Base-by-base conservation (phyloP, 139 green algal species). In the Volvox africanus region DNA sequence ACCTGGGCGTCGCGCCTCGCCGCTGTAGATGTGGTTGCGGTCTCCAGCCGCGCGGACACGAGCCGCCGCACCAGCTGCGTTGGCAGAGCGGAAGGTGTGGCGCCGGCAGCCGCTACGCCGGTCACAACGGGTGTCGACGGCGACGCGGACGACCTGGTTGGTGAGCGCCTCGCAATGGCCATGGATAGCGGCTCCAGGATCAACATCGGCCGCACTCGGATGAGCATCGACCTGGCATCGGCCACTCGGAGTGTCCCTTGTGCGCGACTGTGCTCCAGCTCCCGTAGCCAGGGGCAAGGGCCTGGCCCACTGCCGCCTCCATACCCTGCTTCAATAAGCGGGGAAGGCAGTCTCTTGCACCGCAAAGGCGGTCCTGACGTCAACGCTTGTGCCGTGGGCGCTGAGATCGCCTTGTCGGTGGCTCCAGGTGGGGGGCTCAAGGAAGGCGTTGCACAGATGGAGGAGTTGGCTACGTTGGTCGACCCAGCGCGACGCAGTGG, bases 91-190 rank as follows among this genome's bases (percentile, higher is more conserved):
- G 55, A 22, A 55, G 80, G 21, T 28, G 20, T 9, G n/a, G 61
- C 61, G 30, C 16, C 61, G 30, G 81, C 55, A 6, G 81, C 61
- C 20, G 61, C 30, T 32, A 55, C 28, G 81, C 28, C 32, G 30
- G 81, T n/a, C n/a, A 6, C 61, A 33, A 21, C 17, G 61, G 81
- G 61, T 16, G 82, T 88, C 19, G 86, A 90, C n/a, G 86, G 86
- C 12, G 86, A 90, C 50, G 86, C 86, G 3, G 86, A 90, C 30
- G 86, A 90, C 50, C 50, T 90, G 18, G 86, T 90, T 12, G 86
- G 86, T 14, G 86, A 90, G 86, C 50, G 86, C 19, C 73, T 83
- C 6, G 86, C 86, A 0, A 90, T 90, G 86, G 13, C 62, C 68
- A 26, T 82, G 69, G 82, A 78, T 19, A 61, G 62, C 22, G 30